phyloP scores from a whole-genome alignment of 192 early-diverging fungal genomes.

The Coemansia sp. region DNA sequence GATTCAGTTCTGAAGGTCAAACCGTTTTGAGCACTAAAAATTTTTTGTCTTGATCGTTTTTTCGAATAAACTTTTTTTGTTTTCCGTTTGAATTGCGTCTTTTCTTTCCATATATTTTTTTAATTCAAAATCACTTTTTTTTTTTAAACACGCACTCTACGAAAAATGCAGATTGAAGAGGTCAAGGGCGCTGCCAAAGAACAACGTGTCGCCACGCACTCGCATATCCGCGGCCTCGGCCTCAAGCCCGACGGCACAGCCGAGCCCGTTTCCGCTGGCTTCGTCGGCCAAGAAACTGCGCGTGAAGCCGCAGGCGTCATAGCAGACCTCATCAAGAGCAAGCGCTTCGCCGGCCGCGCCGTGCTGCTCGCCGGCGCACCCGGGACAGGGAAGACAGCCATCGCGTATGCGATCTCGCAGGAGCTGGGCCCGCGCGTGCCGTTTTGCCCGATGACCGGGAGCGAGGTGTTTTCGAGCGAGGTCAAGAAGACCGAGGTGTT shows the following conservation, averaged over 20 bases:
- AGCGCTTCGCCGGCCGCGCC: slow-evolving; percentile 97
- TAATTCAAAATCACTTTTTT: too few relatives aligned
- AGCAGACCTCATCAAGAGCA: slow-evolving; percentile 91
- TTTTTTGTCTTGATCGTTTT: not conserved
- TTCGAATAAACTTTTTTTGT: not conserved
- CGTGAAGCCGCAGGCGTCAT: slow-evolving; percentile 94
- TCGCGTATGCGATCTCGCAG: slow-evolving; percentile 94
- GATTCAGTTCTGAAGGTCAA: not conserved
- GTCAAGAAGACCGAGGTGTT: slow-evolving; percentile 99
- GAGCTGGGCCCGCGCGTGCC: slow-evolving; percentile 98
- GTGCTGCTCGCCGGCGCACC: slow-evolving; percentile 94
- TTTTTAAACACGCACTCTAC: too few relatives aligned
- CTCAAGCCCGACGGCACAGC: slow-evolving; percentile 83
- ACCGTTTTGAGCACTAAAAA: too few relatives aligned
- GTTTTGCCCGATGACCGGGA: slow-evolving; percentile 98
- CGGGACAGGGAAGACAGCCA: slow-evolving; percentile 97
- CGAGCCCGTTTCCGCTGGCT: slow-evolving; percentile 84
- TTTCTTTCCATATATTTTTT: slow-evolving; percentile 1
- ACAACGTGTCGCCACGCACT: slow-evolving; percentile 93
- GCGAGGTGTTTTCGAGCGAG: slow-evolving; percentile 96
- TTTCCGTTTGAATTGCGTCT: not conserved
- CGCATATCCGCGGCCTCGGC: slow-evolving; percentile 96
- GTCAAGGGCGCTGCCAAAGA: slow-evolving; percentile 90
- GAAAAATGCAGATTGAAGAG: slow-evolving; percentile 96
- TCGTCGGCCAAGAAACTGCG: slow-evolving; percentile 96